These are phyloP conservation scores for Saturnispora sanitii DNA, from an alignment of 805 yeast genomes.

Conservation along the genomic window DNA sequence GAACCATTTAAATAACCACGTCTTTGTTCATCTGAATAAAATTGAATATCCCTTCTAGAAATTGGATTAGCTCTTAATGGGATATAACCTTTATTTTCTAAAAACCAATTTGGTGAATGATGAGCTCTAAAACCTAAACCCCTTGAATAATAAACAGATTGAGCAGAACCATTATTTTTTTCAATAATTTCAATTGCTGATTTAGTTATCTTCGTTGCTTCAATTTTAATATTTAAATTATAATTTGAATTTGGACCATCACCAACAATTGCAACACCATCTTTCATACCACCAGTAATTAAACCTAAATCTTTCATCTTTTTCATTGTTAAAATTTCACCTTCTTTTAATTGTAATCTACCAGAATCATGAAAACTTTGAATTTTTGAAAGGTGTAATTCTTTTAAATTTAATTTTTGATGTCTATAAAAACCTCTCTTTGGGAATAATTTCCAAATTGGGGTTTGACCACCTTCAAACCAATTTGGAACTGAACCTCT, in stretches of 20 bases:
- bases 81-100: slow-evolving; percentile 61
- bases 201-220: slow-evolving; percentile 72
- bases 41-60: slow-evolving; percentile 67
- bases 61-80: slow-evolving; percentile 85
- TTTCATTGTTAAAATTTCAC: slow-evolving; percentile 62
- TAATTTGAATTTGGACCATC: slow-evolving; percentile 39
- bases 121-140: slow-evolving; percentile 63
- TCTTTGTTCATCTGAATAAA: slow-evolving; percentile 58
- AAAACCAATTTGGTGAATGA: slow-evolving; percentile 60
- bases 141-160: slow-evolving; percentile 59
- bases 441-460: slow-evolving; percentile 73
- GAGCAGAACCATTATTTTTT: slow-evolving; percentile 59
- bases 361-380: slow-evolving; percentile 63
- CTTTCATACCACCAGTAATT: slow-evolving; percentile 57
- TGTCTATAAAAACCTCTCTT: slow-evolving; percentile 78
- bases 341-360: slow-evolving; percentile 46
- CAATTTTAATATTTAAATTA: slow-evolving; percentile 59
- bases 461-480: slow-evolving; percentile 99
- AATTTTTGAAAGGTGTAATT: slow-evolving; percentile 59
- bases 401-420: slow-evolving; percentile 41
- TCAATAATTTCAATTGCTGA: slow-evolving; percentile 70
- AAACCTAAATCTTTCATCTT: slow-evolving; percentile 69
- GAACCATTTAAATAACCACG: slow-evolving; percentile 58
- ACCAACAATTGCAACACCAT: slow-evolving; percentile 78
- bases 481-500: slow-evolving; percentile 82